phyloP scores from a whole-genome alignment of 2,329 filamentous ascomycete genomes.

The Fusarium devonianum region DNA sequence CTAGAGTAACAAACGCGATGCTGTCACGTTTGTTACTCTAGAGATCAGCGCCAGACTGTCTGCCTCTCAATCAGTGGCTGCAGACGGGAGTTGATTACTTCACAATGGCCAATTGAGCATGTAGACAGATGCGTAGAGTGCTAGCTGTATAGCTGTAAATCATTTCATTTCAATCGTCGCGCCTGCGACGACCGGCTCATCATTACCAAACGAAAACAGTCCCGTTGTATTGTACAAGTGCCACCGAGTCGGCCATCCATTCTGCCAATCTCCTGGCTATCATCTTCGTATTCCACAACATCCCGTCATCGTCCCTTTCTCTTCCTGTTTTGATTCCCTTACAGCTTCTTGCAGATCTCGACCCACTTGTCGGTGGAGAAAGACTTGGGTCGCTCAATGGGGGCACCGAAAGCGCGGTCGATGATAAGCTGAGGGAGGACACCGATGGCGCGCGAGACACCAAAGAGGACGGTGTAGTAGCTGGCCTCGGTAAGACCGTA shows the following conservation, averaged over 20 bases:
- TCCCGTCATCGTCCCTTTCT: conserved; percentile 18
- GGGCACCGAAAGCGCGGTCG: conserved; percentile 94
- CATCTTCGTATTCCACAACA: conserved; percentile 31
- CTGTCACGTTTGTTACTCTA: conserved; percentile 6
- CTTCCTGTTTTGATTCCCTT: conserved; percentile 51
- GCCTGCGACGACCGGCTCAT: conserved; percentile 38
- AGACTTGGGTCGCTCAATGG: conserved; percentile 98
- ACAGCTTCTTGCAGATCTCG: conserved; percentile 92
- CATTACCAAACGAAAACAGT: conserved; percentile 43
- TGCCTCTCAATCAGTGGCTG: no score
- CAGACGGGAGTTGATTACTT: no score
- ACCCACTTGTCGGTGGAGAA: conserved; percentile 98
- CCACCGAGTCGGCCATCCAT: conserved; percentile 34
- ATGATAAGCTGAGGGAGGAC: conserved; percentile 99
- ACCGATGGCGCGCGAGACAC: conserved; percentile 97
- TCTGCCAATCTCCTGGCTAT: conserved; percentile 28
- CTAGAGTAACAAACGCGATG: neutral
- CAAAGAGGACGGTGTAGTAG: conserved; percentile 99
- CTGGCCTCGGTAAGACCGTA: conserved; percentile 98
- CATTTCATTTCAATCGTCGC: conserved; percentile 38
- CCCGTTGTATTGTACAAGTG: conserved; percentile 43
- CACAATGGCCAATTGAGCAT: neutral
- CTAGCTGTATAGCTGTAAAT: conserved; percentile 38
- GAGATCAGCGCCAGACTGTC: neutral
- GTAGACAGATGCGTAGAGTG: neutral